phyloP scores from a whole-genome alignment of 352 stramenopile genomes.

The Pythium dissimile region DNA sequence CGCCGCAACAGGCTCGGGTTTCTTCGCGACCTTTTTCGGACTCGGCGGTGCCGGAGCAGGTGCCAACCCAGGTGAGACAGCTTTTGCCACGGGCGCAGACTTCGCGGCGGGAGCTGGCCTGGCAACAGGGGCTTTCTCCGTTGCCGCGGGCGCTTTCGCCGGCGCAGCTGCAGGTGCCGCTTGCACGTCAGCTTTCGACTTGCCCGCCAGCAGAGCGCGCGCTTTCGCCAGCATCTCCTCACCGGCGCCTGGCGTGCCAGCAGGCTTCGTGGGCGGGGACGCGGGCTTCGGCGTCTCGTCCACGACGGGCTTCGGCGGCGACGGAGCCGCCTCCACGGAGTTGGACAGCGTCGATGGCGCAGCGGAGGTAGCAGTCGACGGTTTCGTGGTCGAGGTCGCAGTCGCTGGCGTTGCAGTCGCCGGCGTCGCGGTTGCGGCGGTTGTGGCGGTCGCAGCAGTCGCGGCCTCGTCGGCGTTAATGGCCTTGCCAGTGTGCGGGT shows the following conservation, averaged over 20 bases:
- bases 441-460: conserved; percentile 4
- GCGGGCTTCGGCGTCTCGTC: conserved; percentile 2
- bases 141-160: background rate
- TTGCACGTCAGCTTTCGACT: conserved; percentile 2
- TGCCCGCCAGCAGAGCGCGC: conserved; percentile 13
- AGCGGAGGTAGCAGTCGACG: conserved; percentile 3
- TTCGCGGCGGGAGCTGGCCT: background rate
- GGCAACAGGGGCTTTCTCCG: background rate
- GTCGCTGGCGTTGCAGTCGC: no score
- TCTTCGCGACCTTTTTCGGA: conserved; percentile 13
- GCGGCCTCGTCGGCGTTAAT: conserved; percentile 3
- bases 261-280: conserved; percentile 16
- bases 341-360: conserved; percentile 14
- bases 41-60: background rate
- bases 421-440: background rate
- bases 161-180: background rate
- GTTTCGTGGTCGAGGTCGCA: background rate
- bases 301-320: conserved; percentile 4
- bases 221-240: conserved; percentile 24
- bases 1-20: conserved; percentile 2
- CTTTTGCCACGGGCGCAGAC: background rate
- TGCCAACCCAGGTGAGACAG: background rate
- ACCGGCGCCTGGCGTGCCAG: conserved; percentile 2
- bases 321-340: background rate
- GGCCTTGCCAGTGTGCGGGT: conserved; percentile 26